Evolutionary conservation across 495 filamentous ascomycete genomes (phyloP), one percentile per base, ranked within the genome.

Genomic region (Trichoderma gamsii): DNA sequence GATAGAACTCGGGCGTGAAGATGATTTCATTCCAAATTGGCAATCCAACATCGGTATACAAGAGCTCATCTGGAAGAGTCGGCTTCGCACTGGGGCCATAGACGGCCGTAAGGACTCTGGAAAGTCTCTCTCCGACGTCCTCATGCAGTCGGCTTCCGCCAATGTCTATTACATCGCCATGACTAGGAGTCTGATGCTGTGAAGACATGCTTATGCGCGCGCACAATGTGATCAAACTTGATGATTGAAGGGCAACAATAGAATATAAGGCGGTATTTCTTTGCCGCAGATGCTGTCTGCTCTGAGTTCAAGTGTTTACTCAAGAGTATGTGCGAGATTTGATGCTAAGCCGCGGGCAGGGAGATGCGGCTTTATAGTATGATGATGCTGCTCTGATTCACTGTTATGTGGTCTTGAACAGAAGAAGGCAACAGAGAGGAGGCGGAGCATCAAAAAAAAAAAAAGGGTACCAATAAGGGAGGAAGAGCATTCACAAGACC

Each of bases 21-120:
- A 68, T 68, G n/a, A 68, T 68, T 25, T 68, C 25, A n/a, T 41
- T 64, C 67, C 67, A 68, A 35, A 64, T 64, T 0, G 29, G 38
- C n/a, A 46, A 41, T 4, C 67, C 67, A 7, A 41, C 13, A 6
- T 51, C 59, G 25, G 63, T 29, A 63, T 68, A 68, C 5, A 68
- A 44, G 3, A 64, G 41, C 59, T 68, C 67, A 41, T 68, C 67
- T 8, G 61, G 67, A 23, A 64, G 41, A 25, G 35, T 35, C 7
- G 49, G 61, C 52, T 35, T 32, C 21, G 18, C 25, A 6, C 38
- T 44, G 41, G 35, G 32, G 41, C 21, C 41, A 23, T 43, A 27
- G 16, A 44, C 38, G 15, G 35, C 29, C 15, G 4, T 25, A 23
- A 68, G 35, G 4, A 52, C 49, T n/a, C 41, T 21, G 25, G 41